Conservation (phyloP, 768 basidiomycete genomes). For the Dentipellis sp. region DNA sequence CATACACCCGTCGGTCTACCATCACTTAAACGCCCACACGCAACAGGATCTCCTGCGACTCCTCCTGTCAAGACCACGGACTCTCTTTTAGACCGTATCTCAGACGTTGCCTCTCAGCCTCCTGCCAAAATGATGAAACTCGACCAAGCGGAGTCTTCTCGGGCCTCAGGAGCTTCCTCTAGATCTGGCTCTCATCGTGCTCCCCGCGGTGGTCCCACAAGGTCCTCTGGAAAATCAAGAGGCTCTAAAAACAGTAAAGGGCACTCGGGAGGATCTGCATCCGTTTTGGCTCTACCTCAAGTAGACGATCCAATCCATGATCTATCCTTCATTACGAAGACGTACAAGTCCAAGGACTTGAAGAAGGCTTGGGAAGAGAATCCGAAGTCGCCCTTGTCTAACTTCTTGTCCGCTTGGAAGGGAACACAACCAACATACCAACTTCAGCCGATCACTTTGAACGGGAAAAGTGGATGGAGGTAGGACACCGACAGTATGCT, state of each 20-base stretch:
- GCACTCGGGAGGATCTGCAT: neutral
- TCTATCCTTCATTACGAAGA: constrained; percentile 21
- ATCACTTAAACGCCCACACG: constrained; percentile 37
- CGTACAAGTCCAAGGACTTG: constrained; percentile 18
- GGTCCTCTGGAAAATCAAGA: neutral
- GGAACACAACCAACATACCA: constrained; percentile 19
- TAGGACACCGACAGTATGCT: constrained; percentile 16
- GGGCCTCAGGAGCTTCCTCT: constrained; percentile 4
- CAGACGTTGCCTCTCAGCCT: neutral
- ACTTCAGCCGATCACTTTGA: constrained; percentile 20
- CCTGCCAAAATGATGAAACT: constrained; percentile 5
- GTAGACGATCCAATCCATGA: constrained; percentile 26
- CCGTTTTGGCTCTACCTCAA: constrained; percentile 6
- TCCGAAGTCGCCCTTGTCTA: constrained; percentile 44
- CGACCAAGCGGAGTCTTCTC: constrained; percentile 1
- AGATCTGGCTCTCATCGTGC: neutral
- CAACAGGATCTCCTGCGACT: constrained; percentile 27
- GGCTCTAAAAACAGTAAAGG: neutral
- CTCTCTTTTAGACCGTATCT: neutral
- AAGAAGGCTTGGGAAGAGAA: constrained; percentile 29
- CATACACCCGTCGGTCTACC: constrained; percentile 16
- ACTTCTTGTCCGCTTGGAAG: constrained; percentile 22
- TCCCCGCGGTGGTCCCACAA: constrained; percentile 1
- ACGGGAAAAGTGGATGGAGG: constrained; percentile 35
- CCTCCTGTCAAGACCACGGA: constrained; percentile 2